A percentile compares a stretch with the other conserved stretches of the same genome.
Conservation (phyloP, 2,329 filamentous ascomycete species). For the Claviceps quebecensis region DNA sequence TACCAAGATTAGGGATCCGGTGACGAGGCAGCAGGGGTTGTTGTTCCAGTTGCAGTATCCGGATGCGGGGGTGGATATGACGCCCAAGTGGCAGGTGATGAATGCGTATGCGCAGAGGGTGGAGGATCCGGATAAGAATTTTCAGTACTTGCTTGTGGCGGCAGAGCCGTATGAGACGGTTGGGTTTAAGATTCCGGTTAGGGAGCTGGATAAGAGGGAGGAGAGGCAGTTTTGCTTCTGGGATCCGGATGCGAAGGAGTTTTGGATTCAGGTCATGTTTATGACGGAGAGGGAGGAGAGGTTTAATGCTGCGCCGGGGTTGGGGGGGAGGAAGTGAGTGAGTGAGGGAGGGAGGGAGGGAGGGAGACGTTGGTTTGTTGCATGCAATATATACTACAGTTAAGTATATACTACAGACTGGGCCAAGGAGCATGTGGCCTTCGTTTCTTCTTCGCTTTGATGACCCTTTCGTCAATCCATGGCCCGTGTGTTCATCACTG, state of each 20-base stretch:
- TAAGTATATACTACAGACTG: too few relatives aligned
- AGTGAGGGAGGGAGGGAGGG: slow-evolving; percentile 13
- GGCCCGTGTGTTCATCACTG: too few relatives aligned
- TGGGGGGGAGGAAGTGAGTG: slow-evolving; percentile 33
- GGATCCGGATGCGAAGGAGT: slow-evolving; percentile 91
- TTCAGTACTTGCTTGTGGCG: slow-evolving; percentile 87
- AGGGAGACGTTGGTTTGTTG: too few relatives aligned
- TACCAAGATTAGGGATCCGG: slow-evolving; percentile 82
- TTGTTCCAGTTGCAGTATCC: slow-evolving; percentile 96
- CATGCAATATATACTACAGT: too few relatives aligned
- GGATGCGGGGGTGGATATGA: slow-evolving; percentile 62
- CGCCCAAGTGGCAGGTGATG: slow-evolving; percentile 89
- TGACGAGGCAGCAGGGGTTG: slow-evolving; percentile 76
- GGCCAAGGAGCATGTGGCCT: not conserved
- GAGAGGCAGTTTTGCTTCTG: slow-evolving; percentile 89
- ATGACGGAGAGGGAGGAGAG: slow-evolving; percentile 96
- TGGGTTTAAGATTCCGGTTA: slow-evolving; percentile 85
- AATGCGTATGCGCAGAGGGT: slow-evolving; percentile 92
- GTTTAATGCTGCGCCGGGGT: slow-evolving; percentile 52
- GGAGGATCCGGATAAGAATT: slow-evolving; percentile 86
- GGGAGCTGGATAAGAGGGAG: slow-evolving; percentile 81
- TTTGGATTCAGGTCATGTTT: slow-evolving; percentile 95
- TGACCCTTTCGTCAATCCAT: too few relatives aligned
- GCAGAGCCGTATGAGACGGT: slow-evolving; percentile 98
- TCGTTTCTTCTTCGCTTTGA: not conserved